Conservation (phyloP, 164 flowering plant species). For the Brasenia schreberi region DNA sequence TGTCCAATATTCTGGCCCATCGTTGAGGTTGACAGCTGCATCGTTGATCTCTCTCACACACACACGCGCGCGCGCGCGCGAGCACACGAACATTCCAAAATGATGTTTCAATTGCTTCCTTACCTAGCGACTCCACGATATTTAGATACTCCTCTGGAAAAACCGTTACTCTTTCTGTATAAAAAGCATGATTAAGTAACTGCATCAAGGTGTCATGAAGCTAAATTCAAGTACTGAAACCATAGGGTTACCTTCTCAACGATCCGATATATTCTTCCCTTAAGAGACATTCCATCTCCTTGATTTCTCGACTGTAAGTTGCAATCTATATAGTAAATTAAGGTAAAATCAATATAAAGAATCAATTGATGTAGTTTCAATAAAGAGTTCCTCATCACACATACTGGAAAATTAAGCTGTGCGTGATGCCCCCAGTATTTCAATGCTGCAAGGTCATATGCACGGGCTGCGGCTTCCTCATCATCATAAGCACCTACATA, state of each 20-base stretch:
- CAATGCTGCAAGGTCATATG: constrained; percentile 91
- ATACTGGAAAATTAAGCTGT: constrained; percentile 80
- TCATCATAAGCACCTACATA: constrained; percentile 80
- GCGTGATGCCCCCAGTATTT: constrained; percentile 92
- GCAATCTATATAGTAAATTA: constrained; percentile 20
- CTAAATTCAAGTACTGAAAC: too few species aligned
- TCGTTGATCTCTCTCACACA: too few species aligned
- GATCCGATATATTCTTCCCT: constrained; percentile 94
- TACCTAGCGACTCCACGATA: constrained; percentile 96
- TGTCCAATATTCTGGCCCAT: neutral
- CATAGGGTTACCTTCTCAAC: constrained; percentile 49
- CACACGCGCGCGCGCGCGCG: too few species aligned
- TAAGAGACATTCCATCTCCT: constrained; percentile 73
- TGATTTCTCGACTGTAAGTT: constrained; percentile 50
- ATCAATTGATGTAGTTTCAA: too few species aligned
- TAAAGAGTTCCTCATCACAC: neutral
- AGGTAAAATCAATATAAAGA: neutral
- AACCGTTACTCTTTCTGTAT: constrained; percentile 82
- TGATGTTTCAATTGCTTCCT: too few species aligned
- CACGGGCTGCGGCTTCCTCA: constrained; percentile 89
- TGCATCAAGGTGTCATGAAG: too few species aligned
- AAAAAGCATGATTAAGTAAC: neutral
- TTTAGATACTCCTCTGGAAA: constrained; percentile 87
- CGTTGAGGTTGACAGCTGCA: neutral
- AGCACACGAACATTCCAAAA: too few species aligned